Base-by-base conservation (phyloP, 2,329 filamentous ascomycete species). In the Claviceps cyperi region DNA sequence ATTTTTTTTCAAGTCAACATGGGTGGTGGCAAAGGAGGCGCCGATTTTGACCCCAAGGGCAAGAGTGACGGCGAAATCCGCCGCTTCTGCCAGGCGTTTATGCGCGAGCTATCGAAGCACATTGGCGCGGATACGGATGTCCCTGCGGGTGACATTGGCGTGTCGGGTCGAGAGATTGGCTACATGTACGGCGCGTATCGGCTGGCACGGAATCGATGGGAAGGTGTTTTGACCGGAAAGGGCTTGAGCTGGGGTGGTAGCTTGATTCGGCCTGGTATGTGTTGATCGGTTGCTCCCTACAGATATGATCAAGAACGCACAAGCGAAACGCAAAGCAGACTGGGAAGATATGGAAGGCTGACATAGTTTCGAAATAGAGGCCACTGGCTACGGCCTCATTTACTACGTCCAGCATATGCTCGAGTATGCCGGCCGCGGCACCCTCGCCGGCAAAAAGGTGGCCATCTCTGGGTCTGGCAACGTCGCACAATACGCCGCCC, bases 391-490 rank as follows among this genome's bases (percentile, higher is more conserved):
- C 72, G 92, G 92, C 70, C 81, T 96, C 54, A 83, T 96, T 68
- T 97, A 97, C 80, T 94, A 95, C 68, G 87, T 95, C 65, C 78
- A 85, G 61, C 86, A 94, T 77, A 96, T 96, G 90, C 90, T 97
- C 65, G 75, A 85, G 69, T 84, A 95, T 69, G 86, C 87, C 59
- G 88, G 87, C 67, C 83, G 84, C 66, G 89, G 94, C 65, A 79
- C 77, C 58, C 94, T 94, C 74, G 70, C 78, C 55, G 91, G 89
- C 71, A 97, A 97, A 80, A 84, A 83, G 53, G 92, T 97, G 51
- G 87, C 91, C 68, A 84, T 98, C 69, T 96, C 92, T 43, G 92
- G 92, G 56, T 96, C 91, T 52, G 92, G 92, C 58, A 98, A 98
- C 74, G 92, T 97, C 50, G 92, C 92, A 35, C 92, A 97, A 75